Conservation (phyloP, 1,284 basidiomycete species). For the Amylostereum areolatum region DNA sequence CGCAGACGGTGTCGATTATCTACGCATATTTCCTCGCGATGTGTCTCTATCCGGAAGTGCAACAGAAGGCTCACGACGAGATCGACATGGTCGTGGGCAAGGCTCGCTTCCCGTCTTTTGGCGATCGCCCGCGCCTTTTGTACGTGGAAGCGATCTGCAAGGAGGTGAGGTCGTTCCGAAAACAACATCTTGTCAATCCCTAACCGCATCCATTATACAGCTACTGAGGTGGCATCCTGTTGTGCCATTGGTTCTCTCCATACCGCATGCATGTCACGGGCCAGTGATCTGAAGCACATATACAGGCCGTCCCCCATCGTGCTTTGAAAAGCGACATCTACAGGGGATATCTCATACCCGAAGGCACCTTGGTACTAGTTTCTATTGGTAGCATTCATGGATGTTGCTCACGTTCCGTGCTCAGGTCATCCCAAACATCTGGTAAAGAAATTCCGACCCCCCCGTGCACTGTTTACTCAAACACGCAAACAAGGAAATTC, state of each 20-base stretch:
- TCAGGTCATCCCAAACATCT: too few relatives aligned
- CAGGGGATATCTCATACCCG: not conserved
- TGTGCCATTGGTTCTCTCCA: too few relatives aligned
- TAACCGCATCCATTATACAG: too few relatives aligned
- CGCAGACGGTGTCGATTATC: not conserved
- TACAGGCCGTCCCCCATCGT: constrained; percentile 1
- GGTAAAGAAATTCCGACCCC: too few relatives aligned
- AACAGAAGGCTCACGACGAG: constrained; percentile 15
- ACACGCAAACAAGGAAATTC: not conserved
- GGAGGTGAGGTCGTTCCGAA: constrained; percentile 6
- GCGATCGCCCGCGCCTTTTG: constrained; percentile 12
- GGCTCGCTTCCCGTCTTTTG: constrained; percentile 12
- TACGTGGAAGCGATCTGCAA: constrained; percentile 14
- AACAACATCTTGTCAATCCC: too few relatives aligned
- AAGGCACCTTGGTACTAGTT: not conserved
- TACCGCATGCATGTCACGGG: too few relatives aligned
- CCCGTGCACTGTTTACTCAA: too few relatives aligned
- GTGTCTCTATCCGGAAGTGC: constrained; percentile 13
- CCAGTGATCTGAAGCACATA: too few relatives aligned
- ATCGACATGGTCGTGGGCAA: constrained; percentile 14
- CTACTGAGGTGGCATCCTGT: not conserved
- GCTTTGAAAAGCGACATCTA: constrained; percentile 3
- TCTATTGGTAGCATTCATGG: too few relatives aligned
- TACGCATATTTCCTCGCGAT: constrained; percentile 14
- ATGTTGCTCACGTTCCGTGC: too few relatives aligned